phyloP scores from a whole-genome alignment of 495 filamentous ascomycete genomes.

The Hyaloscypha finlandica region DNA sequence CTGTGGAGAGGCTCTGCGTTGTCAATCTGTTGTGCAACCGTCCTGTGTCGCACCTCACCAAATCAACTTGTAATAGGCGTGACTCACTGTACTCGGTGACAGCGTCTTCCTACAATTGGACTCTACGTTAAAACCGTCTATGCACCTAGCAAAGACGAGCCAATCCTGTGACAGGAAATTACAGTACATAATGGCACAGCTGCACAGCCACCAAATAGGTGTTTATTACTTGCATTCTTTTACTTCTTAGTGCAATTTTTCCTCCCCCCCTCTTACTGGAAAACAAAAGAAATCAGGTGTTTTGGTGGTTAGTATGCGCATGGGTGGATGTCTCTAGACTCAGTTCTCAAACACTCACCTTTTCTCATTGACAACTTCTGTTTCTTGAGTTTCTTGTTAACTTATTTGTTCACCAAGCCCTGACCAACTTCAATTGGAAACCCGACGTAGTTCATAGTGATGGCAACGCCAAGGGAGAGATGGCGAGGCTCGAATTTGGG shows the following conservation, averaged over 20 bases:
- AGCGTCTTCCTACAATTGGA: too few species aligned
- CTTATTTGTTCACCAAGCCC: conserved; percentile 11
- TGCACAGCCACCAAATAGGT: background rate
- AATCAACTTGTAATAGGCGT: too few species aligned
- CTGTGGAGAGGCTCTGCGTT: too few species aligned
- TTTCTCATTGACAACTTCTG: conserved; percentile 14
- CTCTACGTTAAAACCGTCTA: background rate
- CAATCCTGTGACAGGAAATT: background rate
- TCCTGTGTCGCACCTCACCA: too few species aligned
- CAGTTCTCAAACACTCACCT: conserved; percentile 10
- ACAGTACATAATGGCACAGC: background rate
- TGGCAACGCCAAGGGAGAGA: conserved; percentile 16
- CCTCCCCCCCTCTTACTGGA: too few species aligned
- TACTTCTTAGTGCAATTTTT: too few species aligned
- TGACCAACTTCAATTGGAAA: conserved; percentile 3
- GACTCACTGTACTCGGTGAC: too few species aligned
- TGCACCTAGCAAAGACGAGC: background rate
- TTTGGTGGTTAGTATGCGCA: conserved; percentile 6
- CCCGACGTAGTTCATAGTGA: background rate
- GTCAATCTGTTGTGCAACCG: too few species aligned
- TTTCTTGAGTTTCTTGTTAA: conserved; percentile 9
- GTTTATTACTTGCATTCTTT: too few species aligned
- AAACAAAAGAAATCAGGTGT: background rate
- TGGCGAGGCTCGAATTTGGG: conserved; percentile 19
- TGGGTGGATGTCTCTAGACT: conserved; percentile 7